Percentiles rank a stretch among this genome's conserved stretches.
Conservation (phyloP, 2,329 filamentous ascomycete species). For the Epichloe coenophiala region DNA sequence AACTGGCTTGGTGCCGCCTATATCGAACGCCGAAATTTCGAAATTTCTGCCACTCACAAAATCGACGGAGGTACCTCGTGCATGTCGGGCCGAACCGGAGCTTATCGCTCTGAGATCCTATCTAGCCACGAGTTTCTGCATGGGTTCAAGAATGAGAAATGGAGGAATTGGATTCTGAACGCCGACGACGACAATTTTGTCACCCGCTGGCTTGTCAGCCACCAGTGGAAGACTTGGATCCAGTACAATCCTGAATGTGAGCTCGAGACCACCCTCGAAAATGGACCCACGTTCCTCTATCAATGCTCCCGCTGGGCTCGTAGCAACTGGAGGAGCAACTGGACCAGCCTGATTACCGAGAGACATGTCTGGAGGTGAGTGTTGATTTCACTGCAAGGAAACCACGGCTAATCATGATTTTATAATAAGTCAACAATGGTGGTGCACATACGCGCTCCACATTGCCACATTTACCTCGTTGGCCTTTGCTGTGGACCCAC, state of each 20-base stretch:
- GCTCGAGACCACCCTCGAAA: constrained; percentile 85
- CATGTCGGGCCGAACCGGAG: constrained; percentile 87
- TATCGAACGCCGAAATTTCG: constrained; percentile 87
- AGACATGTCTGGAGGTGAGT: constrained; percentile 78
- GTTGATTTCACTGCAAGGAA: neutral
- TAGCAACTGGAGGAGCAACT: constrained; percentile 96
- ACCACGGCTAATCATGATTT: constrained; percentile 1
- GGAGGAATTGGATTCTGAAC: constrained; percentile 79
- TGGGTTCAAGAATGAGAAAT: constrained; percentile 83
- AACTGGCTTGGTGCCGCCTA: constrained; percentile 88
- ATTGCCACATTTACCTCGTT: constrained; percentile 85
- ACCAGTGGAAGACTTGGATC: constrained; percentile 88
- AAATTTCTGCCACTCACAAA: constrained; percentile 89
- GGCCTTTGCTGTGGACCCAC: constrained; percentile 63
- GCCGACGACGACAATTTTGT: constrained; percentile 98
- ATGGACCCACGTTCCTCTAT: constrained; percentile 76
- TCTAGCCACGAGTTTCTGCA: constrained; percentile 75
- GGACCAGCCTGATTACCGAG: constrained; percentile 77
- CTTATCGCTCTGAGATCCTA: constrained; percentile 80
- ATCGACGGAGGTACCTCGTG: constrained; percentile 94
- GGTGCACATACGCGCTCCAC: constrained; percentile 88
- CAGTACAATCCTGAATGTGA: constrained; percentile 88
- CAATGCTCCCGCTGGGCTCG: constrained; percentile 92
- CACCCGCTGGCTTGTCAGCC: constrained; percentile 85
- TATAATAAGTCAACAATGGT: constrained; percentile 69